Conservation (phyloP, 1,284 basidiomycete genomes). For the Ganoderma lingzhi region DNA sequence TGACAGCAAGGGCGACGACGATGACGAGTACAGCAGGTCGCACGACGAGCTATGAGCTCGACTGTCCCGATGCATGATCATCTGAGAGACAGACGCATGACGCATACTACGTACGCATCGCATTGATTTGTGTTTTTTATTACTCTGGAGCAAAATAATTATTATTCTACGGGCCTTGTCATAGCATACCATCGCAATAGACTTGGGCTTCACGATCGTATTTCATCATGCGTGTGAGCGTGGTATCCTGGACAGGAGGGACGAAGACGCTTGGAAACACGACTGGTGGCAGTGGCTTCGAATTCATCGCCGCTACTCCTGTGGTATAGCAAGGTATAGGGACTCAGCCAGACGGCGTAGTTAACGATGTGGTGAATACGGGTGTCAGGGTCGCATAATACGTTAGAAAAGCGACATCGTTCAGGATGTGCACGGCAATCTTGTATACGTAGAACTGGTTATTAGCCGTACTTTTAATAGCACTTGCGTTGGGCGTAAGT, state of each 20-base stretch:
- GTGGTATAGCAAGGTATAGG: too few relatives aligned
- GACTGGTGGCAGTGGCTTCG: neutral
- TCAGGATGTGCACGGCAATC: too few relatives aligned
- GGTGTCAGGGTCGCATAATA: too few relatives aligned
- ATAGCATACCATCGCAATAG: conserved; percentile 35
- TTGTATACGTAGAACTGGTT: too few relatives aligned
- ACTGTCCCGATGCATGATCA: conserved; percentile 12
- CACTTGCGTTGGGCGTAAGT: too few relatives aligned
- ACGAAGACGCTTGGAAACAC: neutral
- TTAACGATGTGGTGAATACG: too few relatives aligned
- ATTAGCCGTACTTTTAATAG: too few relatives aligned
- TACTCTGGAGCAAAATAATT: conserved; percentile 34
- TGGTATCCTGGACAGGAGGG: neutral
- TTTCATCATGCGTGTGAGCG: neutral
- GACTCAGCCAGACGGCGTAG: too few relatives aligned
- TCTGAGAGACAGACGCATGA: conserved; percentile 5
- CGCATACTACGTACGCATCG: conserved; percentile 8
- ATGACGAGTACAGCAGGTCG: conserved; percentile 58
- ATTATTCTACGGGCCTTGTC: conserved; percentile 32
- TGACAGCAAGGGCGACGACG: conserved; percentile 53
- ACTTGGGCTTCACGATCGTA: conserved; percentile 28
- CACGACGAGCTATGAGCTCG: conserved; percentile 72
- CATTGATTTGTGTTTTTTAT: conserved; percentile 34
- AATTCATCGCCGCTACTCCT: too few relatives aligned
- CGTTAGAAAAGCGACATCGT: too few relatives aligned